These are phyloP conservation scores for Isatis tinctoria DNA, from an alignment of 345 rosid genomes.

Conservation along the genomic window DNA sequence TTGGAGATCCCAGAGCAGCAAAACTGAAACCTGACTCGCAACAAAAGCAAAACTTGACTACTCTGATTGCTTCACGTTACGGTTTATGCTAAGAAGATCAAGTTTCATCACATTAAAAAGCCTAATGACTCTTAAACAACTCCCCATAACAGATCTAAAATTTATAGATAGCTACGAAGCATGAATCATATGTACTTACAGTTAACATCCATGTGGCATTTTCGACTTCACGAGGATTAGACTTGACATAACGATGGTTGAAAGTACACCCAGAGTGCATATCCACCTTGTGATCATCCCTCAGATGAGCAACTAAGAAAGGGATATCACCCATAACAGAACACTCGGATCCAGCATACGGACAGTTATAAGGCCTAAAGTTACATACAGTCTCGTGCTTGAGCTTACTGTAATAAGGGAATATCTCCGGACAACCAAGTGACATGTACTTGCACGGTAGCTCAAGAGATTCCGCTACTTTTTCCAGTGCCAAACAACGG, in stretches of 20 bases:
- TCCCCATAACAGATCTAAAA: neutral
- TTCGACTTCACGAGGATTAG: conserved; percentile 98
- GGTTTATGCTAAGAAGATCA: neutral
- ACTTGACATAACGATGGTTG: conserved; percentile 96
- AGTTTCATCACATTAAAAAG: neutral
- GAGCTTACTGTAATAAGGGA: conserved; percentile 93
- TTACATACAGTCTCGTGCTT: conserved; percentile 82
- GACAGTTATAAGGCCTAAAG: conserved; percentile 92
- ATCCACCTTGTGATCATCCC: conserved; percentile 96
- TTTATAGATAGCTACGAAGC: neutral
- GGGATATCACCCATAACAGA: conserved; percentile 76
- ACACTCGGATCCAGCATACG: conserved; percentile 95
- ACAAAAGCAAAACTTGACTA: neutral
- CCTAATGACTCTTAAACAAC: neutral
- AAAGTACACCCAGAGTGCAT: conserved; percentile 97
- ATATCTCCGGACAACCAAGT: conserved; percentile 87
- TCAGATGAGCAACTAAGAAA: conserved; percentile 77
- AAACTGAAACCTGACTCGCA: neutral
- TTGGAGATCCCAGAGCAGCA: neutral
- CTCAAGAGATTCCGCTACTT: conserved; percentile 91
- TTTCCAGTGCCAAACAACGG: conserved; percentile 88
- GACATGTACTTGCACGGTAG: conserved; percentile 79
- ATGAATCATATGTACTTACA: conserved; percentile 45
- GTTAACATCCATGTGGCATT: conserved; percentile 98
- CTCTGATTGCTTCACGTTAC: neutral